Evolutionary conservation across 2,329 filamentous ascomycete genomes (phyloP), one percentile per base, ranked within the genome.

Genomic region (Chrysoporthe austroafricana): DNA sequence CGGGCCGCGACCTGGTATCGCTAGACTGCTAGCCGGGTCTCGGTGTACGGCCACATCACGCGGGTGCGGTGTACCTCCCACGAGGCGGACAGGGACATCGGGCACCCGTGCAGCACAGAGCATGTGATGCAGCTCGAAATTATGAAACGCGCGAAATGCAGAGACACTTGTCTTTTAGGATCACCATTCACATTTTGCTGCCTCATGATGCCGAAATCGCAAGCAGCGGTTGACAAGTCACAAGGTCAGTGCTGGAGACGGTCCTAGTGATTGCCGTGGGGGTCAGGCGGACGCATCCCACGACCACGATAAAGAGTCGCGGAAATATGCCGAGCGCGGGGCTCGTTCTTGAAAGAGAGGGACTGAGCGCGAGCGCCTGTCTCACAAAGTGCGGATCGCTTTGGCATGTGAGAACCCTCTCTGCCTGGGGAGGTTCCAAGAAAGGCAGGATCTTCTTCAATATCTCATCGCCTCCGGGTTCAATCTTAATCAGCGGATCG

Each of bases 281-380:
- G 66, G 66, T 63, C 63, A 58, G 63, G 60, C 61, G 64, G 46
- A 60, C 64, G 42, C 52, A 60, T 44, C 66, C 64, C 59, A 48
- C 42, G 58, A 48, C 36, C 59, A 56, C 59, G 64, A 59, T 50
- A 50, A 42, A 52, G 39, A 39, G 6, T 39, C 34, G 54, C 18
- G 54, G 54, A 57, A 16, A 21, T 7, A 26, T 18, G 8, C 43
- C 42, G 43, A 57, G 39, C 42, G 26, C 63, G 52, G 63, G 34
- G 39, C 34, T 18, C 44, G n/a, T 7, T 9, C 43, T 42, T 59
- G 13, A 21, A 18, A 50, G 21, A 48, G 26, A 44, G 52, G 18
- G n/a, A 21, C 62, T 42, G 52, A 13, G n/a, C 43, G 13, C 50
- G 1, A 39, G 18, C 42, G 54, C 32, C 42, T 48, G n/a, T 34